Percentiles rank a stretch among this genome's conserved stretches.
Conservation (phyloP, 495 filamentous ascomycete species). For the Poronia punctata region DNA sequence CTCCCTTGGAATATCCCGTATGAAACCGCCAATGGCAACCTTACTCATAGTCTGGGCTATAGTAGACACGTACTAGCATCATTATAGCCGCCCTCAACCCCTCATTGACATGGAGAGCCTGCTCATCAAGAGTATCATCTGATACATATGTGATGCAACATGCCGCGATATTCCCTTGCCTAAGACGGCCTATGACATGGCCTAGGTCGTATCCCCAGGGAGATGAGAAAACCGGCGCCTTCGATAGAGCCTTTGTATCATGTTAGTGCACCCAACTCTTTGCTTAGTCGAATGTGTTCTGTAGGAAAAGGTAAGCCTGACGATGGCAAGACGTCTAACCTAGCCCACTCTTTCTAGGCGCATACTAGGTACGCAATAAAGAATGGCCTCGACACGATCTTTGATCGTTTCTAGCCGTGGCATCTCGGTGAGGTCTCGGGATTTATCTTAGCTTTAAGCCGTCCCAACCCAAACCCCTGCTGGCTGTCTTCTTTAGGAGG, state of each 20-base stretch:
- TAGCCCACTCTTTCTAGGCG: too few relatives aligned
- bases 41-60: neutral
- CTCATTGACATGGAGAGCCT: conserved; percentile 13
- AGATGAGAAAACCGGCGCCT: too few relatives aligned
- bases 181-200: neutral
- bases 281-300: too few relatives aligned
- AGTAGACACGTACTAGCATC: conserved; percentile 7
- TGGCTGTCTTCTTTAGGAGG: conserved; percentile 4
- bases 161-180: too few relatives aligned
- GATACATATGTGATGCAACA: conserved; percentile 23
- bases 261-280: too few relatives aligned
- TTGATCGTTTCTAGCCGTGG: too few relatives aligned
- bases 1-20: conserved; percentile 3
- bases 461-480: conserved; percentile 17
- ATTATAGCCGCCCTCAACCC: conserved; percentile 7
- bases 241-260: too few relatives aligned
- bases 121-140: conserved; percentile 19
- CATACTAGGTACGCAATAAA: too few relatives aligned
- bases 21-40: conserved; percentile 13
- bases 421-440: conserved; percentile 28
- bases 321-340: too few relatives aligned
- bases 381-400: too few relatives aligned
- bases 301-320: too few relatives aligned
- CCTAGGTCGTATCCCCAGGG: conserved; percentile 11
- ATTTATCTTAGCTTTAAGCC: conserved; percentile 21